Percentiles rank a stretch among this genome's conserved stretches.
These are phyloP conservation scores for Aspergillus egyptiacus DNA, from an alignment of 495 filamentous ascomycete genomes.

Conservation along the genomic window DNA sequence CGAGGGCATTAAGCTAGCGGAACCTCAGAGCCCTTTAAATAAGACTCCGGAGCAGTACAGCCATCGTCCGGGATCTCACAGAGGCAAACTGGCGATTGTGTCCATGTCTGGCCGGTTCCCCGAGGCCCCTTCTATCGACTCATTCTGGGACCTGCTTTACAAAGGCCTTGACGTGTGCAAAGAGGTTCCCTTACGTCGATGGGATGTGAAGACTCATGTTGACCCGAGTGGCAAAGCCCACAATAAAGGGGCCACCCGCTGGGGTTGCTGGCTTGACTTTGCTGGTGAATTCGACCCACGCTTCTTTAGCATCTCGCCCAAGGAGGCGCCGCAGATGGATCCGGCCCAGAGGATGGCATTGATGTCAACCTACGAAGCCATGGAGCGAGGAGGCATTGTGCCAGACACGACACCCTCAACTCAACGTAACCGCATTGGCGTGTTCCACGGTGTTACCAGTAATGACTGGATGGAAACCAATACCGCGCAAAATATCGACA, in stretches of 20 bases:
- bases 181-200: constrained; percentile 61
- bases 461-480: constrained; percentile 1
- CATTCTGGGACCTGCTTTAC: constrained; percentile 67
- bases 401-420: neutral
- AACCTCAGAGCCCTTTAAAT: neutral
- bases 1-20: neutral
- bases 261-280: constrained; percentile 81
- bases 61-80: constrained; percentile 6
- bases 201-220: constrained; percentile 68
- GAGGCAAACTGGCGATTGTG: constrained; percentile 57
- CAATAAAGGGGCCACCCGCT: constrained; percentile 75
- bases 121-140: constrained; percentile 55
- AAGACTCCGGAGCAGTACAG: neutral
- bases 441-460: neutral
- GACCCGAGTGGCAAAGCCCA: constrained; percentile 71
- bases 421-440: neutral
- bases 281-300: constrained; percentile 76
- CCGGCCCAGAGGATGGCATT: neutral
- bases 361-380: neutral
- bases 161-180: constrained; percentile 54
- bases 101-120: constrained; percentile 72
- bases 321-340: neutral
- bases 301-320: constrained; percentile 74
- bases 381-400: neutral
- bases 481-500: constrained; percentile 63